Evolutionary conservation across 495 filamentous ascomycete genomes (phyloP).

Genomic region (Hypoxylon trugodes): DNA sequence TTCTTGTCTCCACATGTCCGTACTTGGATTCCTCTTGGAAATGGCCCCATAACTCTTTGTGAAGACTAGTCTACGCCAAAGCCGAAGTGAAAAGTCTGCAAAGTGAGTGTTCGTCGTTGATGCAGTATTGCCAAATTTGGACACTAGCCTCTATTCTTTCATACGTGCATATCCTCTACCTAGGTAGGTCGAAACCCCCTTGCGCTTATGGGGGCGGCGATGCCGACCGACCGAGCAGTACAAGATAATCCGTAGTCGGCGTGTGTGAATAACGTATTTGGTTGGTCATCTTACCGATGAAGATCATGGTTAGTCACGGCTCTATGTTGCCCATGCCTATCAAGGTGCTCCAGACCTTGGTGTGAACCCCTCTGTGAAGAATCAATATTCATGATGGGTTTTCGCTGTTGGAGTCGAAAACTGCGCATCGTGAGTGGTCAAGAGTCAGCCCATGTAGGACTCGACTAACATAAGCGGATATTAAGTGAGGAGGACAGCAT

Average conservation of each 20-base stretch:
- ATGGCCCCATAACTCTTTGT: slow-evolving; percentile 16
- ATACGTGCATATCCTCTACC: slow-evolving; percentile 30
- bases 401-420: slow-evolving; percentile 23
- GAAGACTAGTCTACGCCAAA: slow-evolving; percentile 22
- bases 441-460: slow-evolving; percentile 11
- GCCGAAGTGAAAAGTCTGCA: not conserved
- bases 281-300: not conserved
- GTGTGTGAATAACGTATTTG: not conserved
- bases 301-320: slow-evolving; percentile 32
- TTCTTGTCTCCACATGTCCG: slow-evolving; percentile 36
- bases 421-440: slow-evolving; percentile 28
- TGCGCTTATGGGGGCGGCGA: slow-evolving; percentile 21
- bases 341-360: slow-evolving; percentile 14
- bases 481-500: slow-evolving; percentile 33
- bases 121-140: slow-evolving; percentile 5
- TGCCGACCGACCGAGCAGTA: not conserved
- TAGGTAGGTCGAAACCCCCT: slow-evolving; percentile 3
- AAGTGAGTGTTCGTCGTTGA: not conserved
- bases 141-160: slow-evolving; percentile 4
- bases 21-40: slow-evolving; percentile 22
- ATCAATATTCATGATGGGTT: slow-evolving; percentile 26
- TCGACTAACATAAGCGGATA: slow-evolving; percentile 29
- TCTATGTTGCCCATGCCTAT: slow-evolving; percentile 21
- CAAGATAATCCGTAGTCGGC: slow-evolving; percentile 1
- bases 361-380: slow-evolving; percentile 33